phyloP scores from a whole-genome alignment of 352 stramenopile genomes.

The Phytophthora hibernalis region DNA sequence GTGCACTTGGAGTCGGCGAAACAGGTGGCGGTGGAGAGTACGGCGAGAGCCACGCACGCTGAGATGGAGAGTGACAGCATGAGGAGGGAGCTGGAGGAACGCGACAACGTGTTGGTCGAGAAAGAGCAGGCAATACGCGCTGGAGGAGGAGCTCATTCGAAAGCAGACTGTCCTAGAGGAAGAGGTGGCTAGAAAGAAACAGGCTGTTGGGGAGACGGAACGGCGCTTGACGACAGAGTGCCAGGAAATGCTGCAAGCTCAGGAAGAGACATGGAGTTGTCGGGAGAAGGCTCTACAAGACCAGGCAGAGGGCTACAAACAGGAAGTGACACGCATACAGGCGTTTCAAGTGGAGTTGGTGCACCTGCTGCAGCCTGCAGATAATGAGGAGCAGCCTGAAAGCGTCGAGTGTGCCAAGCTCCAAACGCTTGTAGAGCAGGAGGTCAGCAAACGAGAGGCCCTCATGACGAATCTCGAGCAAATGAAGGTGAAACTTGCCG shows the following conservation, averaged over 20 bases:
- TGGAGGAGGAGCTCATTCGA: constrained; percentile 41
- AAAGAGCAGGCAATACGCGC: constrained; percentile 24
- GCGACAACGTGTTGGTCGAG: constrained; percentile 17
- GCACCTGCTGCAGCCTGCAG: constrained; percentile 32
- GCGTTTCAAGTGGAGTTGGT: constrained; percentile 50
- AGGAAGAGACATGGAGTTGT: constrained; percentile 42
- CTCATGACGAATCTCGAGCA: constrained; percentile 34
- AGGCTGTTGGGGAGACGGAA: constrained; percentile 27
- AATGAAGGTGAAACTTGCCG: constrained; percentile 36
- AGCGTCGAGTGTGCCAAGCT: constrained; percentile 41
- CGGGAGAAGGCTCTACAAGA: constrained; percentile 28
- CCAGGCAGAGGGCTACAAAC: constrained; percentile 22
- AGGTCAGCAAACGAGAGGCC: constrained; percentile 39
- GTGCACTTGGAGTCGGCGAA: constrained; percentile 50
- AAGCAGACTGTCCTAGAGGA: constrained; percentile 41
- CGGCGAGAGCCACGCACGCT: constrained; percentile 44
- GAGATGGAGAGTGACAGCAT: constrained; percentile 53
- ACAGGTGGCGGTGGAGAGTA: constrained; percentile 43
- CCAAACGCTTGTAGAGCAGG: constrained; percentile 44
- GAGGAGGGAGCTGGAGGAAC: constrained; percentile 31
- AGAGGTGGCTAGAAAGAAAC: constrained; percentile 34
- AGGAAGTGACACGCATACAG: constrained; percentile 31
- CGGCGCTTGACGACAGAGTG: constrained; percentile 31
- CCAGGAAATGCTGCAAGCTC: constrained; percentile 39
- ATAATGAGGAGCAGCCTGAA: constrained; percentile 11